Base-by-base conservation (phyloP, 2,329 filamentous ascomycete species). In the Epichloe bromicola region DNA sequence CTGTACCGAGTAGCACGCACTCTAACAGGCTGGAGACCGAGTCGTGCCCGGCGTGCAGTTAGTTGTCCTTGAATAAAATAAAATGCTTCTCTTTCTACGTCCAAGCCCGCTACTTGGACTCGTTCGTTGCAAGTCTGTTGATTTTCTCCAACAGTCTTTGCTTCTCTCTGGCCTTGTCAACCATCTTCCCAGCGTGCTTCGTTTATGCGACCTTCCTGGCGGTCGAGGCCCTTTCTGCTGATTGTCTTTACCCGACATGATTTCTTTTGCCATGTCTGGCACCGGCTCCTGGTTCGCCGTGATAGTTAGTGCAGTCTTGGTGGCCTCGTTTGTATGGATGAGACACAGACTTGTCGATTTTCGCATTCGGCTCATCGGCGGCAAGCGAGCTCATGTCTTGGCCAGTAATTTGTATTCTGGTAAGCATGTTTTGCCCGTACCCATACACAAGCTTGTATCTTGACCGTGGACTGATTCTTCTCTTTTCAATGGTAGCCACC, bases 391-490 rank as follows among this genome's bases (percentile, higher is more conserved):
- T 4, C 60, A 64, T 43, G 36, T 61, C 2, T 46, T 69, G 6
- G 63, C 64, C 40, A 59, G 56, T n/a, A 67, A 68, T 48, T 61
- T 66, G 14, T 46, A 68, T 17, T 61, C 58, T 3, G 65, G 67
- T 65, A 60, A 55, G 55, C 40, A 19, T 11, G 11, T 4, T 30
- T 42, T 14, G 40, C 8, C 19, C 26, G 10, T 30, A 11, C 26
- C 26, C 26, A 2, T 11, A 30, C 26, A 11, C 8, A 30, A 30
- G 26, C 8, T 10, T 30, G 10, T 30, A 11, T 4, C 26, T 30
- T 30, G 26, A 10, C 8, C 8, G 26, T 30, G 10, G 26, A 30
- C 26, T 30, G 4, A 30, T 30, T 30, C 26, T 33, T 12, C 14
- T 43, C 33, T 51, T 56, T 10, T 51, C 37, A 10, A 20, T 33